These are phyloP conservation scores for Erodium maritimum DNA, from an alignment of 345 rosid species.

Conservation along the genomic window DNA sequence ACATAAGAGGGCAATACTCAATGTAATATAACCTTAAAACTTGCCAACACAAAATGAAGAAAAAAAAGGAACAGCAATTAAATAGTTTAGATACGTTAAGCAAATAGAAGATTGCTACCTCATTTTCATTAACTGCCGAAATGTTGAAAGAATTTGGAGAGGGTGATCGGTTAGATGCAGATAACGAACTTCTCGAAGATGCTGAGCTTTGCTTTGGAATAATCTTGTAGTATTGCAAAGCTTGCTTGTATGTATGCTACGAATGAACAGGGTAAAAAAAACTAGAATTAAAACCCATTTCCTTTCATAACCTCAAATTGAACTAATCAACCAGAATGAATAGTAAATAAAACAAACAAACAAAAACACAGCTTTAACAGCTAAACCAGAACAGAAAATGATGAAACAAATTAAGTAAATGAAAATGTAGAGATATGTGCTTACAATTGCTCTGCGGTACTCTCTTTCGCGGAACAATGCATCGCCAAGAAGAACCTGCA, in stretches of 20 bases:
- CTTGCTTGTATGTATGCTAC: slow-evolving; percentile 82
- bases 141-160: slow-evolving; percentile 60
- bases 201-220: slow-evolving; percentile 67
- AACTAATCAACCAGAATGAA: background rate
- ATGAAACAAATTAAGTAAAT: background rate
- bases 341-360: too few relatives aligned
- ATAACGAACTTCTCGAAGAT: slow-evolving; percentile 53
- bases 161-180: slow-evolving; percentile 60
- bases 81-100: background rate
- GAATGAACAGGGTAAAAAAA: slow-evolving; percentile 5
- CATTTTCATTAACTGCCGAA: slow-evolving; percentile 71
- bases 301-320: background rate
- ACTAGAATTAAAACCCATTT: background rate
- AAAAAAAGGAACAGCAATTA: background rate
- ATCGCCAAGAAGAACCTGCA: slow-evolving; percentile 82
- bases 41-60: background rate
- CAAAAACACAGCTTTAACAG: background rate
- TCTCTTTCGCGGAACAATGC: slow-evolving; percentile 75
- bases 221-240: slow-evolving; percentile 59
- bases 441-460: slow-evolving; percentile 77
- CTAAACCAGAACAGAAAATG: background rate
- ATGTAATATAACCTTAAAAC: slow-evolving; percentile 1
- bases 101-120: slow-evolving; percentile 28
- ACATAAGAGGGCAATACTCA: slow-evolving; percentile 1
- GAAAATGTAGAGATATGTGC: slow-evolving; percentile 9